A percentile compares a stretch with the other conserved stretches of the same genome.
phyloP scores from a whole-genome alignment of 2,329 filamentous ascomycete species.

The Stromatinia cepivora region DNA sequence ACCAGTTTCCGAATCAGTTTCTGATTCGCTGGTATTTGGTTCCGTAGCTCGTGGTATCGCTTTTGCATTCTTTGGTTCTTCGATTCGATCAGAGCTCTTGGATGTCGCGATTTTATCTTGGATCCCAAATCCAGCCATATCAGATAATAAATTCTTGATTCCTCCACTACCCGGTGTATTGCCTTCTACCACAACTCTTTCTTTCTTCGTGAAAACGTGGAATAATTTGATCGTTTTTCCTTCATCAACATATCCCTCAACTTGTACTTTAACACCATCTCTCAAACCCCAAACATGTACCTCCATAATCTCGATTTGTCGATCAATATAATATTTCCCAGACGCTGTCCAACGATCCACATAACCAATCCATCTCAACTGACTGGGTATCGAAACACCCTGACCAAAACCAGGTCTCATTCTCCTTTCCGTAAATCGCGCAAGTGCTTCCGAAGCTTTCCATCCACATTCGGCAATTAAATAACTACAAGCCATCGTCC shows the following conservation, averaged over 20 bases:
- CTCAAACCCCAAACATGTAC: constrained; percentile 87
- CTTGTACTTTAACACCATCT: constrained; percentile 81
- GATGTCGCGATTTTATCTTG: constrained; percentile 31
- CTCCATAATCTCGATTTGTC: constrained; percentile 81
- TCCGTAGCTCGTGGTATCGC: neutral
- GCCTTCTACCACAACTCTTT: constrained; percentile 68
- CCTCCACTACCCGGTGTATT: constrained; percentile 52
- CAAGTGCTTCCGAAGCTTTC: constrained; percentile 62
- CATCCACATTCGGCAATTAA: constrained; percentile 83
- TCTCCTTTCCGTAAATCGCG: constrained; percentile 73
- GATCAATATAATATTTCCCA: constrained; percentile 78
- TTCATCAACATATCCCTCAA: constrained; percentile 86
- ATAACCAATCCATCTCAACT: constrained; percentile 83
- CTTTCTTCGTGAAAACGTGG: constrained; percentile 74
- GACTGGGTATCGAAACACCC: constrained; percentile 90
- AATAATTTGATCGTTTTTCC: constrained; percentile 82
- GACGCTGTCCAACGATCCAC: constrained; percentile 80
- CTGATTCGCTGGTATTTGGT: constrained; percentile 1
- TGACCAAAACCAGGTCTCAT: constrained; percentile 89
- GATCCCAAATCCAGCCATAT: constrained; percentile 48
- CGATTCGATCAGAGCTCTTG: constrained; percentile 26
- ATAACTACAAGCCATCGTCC: constrained; percentile 84
- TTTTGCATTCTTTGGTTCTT: constrained; percentile 7
- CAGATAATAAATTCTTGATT: constrained; percentile 54
- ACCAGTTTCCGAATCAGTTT: constrained; percentile 50